Evolutionary conservation across 495 filamentous ascomycete species (phyloP).

Genomic region (Aspergillus ellipticus): DNA sequence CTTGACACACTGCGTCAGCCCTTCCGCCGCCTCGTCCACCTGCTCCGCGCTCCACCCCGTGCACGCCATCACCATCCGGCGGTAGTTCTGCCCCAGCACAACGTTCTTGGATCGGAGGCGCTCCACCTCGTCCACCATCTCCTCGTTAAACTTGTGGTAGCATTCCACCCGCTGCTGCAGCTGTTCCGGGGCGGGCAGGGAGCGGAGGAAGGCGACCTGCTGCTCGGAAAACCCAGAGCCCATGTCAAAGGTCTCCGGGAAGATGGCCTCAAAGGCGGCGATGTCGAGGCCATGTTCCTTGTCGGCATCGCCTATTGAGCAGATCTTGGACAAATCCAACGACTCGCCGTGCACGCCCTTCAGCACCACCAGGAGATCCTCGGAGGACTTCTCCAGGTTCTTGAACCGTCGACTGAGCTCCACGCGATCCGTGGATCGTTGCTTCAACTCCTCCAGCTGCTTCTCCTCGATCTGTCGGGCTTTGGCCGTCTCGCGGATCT

Average conservation of each 20-base stretch:
- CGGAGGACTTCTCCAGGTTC: slow-evolving; percentile 55
- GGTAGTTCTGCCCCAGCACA: slow-evolving; percentile 44
- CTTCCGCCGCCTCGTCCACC: slow-evolving; percentile 46
- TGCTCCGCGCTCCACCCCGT: slow-evolving; percentile 45
- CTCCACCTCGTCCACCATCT: slow-evolving; percentile 36
- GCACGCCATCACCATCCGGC: slow-evolving; percentile 49
- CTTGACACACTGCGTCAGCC: slow-evolving; percentile 44
- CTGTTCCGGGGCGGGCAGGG: slow-evolving; percentile 25
- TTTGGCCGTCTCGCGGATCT: slow-evolving; percentile 75
- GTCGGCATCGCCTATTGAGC: slow-evolving; percentile 52
- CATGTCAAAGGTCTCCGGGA: slow-evolving; percentile 34
- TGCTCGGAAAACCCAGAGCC: slow-evolving; percentile 35
- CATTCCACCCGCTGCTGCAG: slow-evolving; percentile 28
- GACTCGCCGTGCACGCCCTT: slow-evolving; percentile 27
- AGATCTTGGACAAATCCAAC: slow-evolving; percentile 26
- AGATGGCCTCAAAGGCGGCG: slow-evolving; percentile 32
- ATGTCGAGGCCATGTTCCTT: slow-evolving; percentile 46
- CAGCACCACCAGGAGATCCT: slow-evolving; percentile 40
- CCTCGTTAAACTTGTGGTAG: slow-evolving; percentile 36
- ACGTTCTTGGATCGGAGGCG: slow-evolving; percentile 42
- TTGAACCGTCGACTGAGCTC: slow-evolving; percentile 57
- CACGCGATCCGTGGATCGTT: slow-evolving; percentile 53
- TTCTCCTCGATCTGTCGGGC: slow-evolving; percentile 71
- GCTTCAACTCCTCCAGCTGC: slow-evolving; percentile 61
- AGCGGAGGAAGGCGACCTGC: slow-evolving; percentile 32